Percentiles rank a stretch among this genome's conserved stretches.
Evolutionary conservation across 345 rosid genomes (phyloP).

Genomic region (Eucalyptus pauciflora): DNA sequence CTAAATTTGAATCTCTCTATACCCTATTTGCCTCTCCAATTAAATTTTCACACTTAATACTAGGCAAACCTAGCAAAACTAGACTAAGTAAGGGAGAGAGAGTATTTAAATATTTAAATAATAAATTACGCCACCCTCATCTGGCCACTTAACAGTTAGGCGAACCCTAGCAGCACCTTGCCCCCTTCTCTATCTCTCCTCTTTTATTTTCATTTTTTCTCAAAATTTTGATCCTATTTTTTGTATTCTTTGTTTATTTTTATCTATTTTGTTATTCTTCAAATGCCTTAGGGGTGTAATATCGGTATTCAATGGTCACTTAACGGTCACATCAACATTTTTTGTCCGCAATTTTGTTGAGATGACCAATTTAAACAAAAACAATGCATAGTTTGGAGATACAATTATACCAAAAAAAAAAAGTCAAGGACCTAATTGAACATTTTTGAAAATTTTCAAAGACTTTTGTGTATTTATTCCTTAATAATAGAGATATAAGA

Average conservation of each 20-base stretch:
- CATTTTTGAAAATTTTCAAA: background rate
- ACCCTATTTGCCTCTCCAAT: accelerated
- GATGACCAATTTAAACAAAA: background rate
- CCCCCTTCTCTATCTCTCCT: background rate
- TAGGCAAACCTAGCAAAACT: accelerated
- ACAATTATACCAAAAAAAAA: background rate
- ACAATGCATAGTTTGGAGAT: background rate
- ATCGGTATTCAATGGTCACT: background rate
- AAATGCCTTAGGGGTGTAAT: background rate
- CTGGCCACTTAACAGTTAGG: background rate
- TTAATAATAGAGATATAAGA: background rate
- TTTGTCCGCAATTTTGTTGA: background rate
- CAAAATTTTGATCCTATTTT: background rate
- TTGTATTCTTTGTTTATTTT: background rate
- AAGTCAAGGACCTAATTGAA: background rate
- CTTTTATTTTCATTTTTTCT: background rate
- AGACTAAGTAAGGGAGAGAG: no score
- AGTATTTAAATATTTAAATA: no score
- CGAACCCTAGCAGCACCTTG: background rate
- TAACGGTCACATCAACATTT: background rate
- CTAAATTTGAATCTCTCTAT: accelerated
- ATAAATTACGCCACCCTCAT: background rate
- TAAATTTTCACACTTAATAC: no score
- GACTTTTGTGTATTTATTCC: background rate
- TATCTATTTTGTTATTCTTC: background rate